Conservation (phyloP, 2,329 filamentous ascomycete genomes). For the Dryadomyces sulphureus region DNA sequence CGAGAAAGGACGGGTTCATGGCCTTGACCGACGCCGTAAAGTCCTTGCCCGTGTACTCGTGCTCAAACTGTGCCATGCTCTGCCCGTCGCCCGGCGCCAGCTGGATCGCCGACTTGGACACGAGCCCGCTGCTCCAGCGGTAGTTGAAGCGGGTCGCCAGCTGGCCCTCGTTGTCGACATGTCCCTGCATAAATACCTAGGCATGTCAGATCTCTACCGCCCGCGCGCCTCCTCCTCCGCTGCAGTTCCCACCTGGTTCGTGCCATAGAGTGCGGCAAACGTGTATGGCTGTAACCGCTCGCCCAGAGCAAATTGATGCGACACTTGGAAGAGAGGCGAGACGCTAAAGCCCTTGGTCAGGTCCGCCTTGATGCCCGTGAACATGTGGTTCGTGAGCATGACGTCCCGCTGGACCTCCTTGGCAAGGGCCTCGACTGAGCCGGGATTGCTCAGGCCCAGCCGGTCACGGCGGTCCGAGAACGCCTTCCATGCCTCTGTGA, state of each 20-base stretch:
- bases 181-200: slow-evolving; percentile 90
- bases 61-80: slow-evolving; percentile 85
- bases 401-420: slow-evolving; percentile 94
- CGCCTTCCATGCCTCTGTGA: slow-evolving; percentile 64
- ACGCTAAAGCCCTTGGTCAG: slow-evolving; percentile 94
- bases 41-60: slow-evolving; percentile 86
- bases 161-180: slow-evolving; percentile 81
- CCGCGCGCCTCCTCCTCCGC: slow-evolving; percentile 8
- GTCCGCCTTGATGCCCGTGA: slow-evolving; percentile 89
- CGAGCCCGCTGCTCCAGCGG: slow-evolving; percentile 61
- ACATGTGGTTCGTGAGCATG: slow-evolving; percentile 91
- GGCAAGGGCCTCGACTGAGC: slow-evolving; percentile 70
- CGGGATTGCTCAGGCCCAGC: slow-evolving; percentile 82
- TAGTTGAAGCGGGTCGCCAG: slow-evolving; percentile 87
- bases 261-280: slow-evolving; percentile 88
- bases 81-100: slow-evolving; percentile 63
- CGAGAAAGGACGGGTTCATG: slow-evolving; percentile 86
- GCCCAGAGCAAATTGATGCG: slow-evolving; percentile 91
- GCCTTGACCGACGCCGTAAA: slow-evolving; percentile 89
- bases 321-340: slow-evolving; percentile 88
- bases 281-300: slow-evolving; percentile 88
- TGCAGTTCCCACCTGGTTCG: slow-evolving; percentile 55
- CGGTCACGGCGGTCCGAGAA: slow-evolving; percentile 78
- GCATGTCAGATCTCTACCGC: background rate
- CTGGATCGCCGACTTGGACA: slow-evolving; percentile 79